Conservation (phyloP, 768 basidiomycete species). For the Boletellus emodensis region DNA sequence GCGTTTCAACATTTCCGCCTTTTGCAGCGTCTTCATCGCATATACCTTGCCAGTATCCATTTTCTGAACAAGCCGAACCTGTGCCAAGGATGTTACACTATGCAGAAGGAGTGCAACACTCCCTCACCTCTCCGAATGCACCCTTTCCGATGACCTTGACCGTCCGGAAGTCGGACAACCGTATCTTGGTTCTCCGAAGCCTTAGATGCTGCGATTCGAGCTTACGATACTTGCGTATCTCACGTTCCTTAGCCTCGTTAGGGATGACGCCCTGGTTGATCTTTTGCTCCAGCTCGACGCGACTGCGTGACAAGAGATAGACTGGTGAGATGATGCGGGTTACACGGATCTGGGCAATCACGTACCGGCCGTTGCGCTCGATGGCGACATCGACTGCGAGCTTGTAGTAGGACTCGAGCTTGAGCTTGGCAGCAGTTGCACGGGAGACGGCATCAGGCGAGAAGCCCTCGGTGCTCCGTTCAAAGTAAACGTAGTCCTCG, state of each 20-base stretch:
- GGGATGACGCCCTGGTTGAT: slow-evolving; percentile 69
- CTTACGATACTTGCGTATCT: slow-evolving; percentile 81
- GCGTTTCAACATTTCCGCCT: slow-evolving; percentile 98
- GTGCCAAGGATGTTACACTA: slow-evolving; percentile 5
- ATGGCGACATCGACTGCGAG: slow-evolving; percentile 96
- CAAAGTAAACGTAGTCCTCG: slow-evolving; percentile 89
- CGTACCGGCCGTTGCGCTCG: slow-evolving; percentile 87
- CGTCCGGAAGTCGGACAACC: slow-evolving; percentile 88
- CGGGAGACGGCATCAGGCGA: slow-evolving; percentile 84
- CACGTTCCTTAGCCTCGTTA: slow-evolving; percentile 82
- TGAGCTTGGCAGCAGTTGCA: slow-evolving; percentile 91
- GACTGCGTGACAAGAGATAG: slow-evolving; percentile 41
- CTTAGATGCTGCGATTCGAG: slow-evolving; percentile 87
- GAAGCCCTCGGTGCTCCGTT: slow-evolving; percentile 78
- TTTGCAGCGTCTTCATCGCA: slow-evolving; percentile 98
- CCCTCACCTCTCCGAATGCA: slow-evolving; percentile 89
- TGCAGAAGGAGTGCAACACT: not conserved
- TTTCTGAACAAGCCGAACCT: slow-evolving; percentile 96
- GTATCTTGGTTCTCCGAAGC: slow-evolving; percentile 90
- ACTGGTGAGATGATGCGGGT: slow-evolving; percentile 2
- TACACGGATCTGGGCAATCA: not conserved
- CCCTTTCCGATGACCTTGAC: slow-evolving; percentile 99
- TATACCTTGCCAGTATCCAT: slow-evolving; percentile 97
- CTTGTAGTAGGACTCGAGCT: slow-evolving; percentile 97
- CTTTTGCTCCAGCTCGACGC: slow-evolving; percentile 85